Evolutionary conservation across 2,329 filamentous ascomycete species (phyloP).

Genomic region (Cytospora schulzeri): DNA sequence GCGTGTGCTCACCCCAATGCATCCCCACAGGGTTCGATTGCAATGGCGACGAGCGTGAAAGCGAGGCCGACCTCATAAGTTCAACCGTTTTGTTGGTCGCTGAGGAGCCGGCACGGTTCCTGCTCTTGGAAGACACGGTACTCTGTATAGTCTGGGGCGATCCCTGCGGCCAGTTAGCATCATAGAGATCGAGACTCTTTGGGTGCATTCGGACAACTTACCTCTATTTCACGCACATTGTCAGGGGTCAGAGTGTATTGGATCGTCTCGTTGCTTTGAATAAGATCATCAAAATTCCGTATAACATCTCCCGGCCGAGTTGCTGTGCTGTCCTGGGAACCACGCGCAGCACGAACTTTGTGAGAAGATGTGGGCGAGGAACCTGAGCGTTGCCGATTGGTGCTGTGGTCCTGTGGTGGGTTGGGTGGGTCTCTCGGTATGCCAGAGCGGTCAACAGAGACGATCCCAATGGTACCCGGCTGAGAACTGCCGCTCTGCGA

Average conservation of each 20-base stretch:
- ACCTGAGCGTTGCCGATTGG: slow-evolving; percentile 45
- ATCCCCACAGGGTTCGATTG: slow-evolving; percentile 39
- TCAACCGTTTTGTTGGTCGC: slow-evolving; percentile 45
- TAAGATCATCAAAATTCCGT: slow-evolving; percentile 75
- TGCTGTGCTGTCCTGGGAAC: slow-evolving; percentile 58
- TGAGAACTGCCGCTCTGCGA: slow-evolving; percentile 22
- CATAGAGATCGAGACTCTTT: background rate
- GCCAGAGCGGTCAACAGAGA: slow-evolving; percentile 42
- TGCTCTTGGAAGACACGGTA: slow-evolving; percentile 42
- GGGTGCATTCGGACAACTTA: slow-evolving; percentile 44
- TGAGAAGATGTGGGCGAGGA: slow-evolving; percentile 54
- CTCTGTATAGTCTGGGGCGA: slow-evolving; percentile 32
- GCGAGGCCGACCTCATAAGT: slow-evolving; percentile 38
- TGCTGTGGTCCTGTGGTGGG: slow-evolving; percentile 28
- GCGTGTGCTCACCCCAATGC: slow-evolving; percentile 33
- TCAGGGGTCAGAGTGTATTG: slow-evolving; percentile 81
- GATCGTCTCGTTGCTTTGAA: slow-evolving; percentile 79
- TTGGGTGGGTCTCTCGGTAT: slow-evolving; percentile 35
- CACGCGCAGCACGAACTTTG: slow-evolving; percentile 56
- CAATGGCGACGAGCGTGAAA: slow-evolving; percentile 41
- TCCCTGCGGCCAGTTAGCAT: slow-evolving; percentile 21
- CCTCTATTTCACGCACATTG: slow-evolving; percentile 75
- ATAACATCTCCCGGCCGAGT: slow-evolving; percentile 60
- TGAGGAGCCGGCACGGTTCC: slow-evolving; percentile 53
- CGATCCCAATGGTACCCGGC: slow-evolving; percentile 40